Conservation (phyloP, 1,284 basidiomycete genomes). For the Trichosporon ovoides region DNA sequence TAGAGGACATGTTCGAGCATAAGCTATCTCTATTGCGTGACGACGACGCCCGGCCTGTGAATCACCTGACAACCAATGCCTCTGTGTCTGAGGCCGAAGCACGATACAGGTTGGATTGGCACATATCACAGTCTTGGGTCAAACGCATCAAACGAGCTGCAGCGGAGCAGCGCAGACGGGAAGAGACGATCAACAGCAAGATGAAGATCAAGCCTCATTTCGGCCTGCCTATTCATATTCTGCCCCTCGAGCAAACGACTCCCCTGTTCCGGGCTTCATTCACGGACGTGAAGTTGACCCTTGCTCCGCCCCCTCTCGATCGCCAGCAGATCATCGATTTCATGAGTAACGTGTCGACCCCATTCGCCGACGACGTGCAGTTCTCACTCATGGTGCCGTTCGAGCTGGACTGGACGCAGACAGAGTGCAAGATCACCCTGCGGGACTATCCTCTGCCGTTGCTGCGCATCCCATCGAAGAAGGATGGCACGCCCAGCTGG, state of each 20-base stretch:
- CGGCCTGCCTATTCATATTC: slow-evolving; percentile 51
- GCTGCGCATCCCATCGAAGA: slow-evolving; percentile 43
- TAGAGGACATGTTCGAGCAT: slow-evolving; percentile 74
- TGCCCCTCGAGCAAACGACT: slow-evolving; percentile 53
- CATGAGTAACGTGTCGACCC: slow-evolving; percentile 42
- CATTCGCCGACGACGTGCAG: slow-evolving; percentile 63
- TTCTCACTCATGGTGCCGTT: slow-evolving; percentile 82
- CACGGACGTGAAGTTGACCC: slow-evolving; percentile 57
- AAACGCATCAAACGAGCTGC: slow-evolving; percentile 52
- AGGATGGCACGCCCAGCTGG: slow-evolving; percentile 16
- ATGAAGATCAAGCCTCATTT: slow-evolving; percentile 30
- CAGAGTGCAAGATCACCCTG: slow-evolving; percentile 60
- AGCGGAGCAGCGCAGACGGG: slow-evolving; percentile 50
- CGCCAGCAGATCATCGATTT: slow-evolving; percentile 55
- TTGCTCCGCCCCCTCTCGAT: slow-evolving; percentile 56
- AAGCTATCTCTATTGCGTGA: slow-evolving; percentile 59
- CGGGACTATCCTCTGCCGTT: slow-evolving; percentile 65
- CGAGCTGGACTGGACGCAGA: slow-evolving; percentile 67
- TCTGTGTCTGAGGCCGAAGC: slow-evolving; percentile 69
- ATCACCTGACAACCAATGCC: slow-evolving; percentile 28
- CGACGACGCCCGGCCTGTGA: slow-evolving; percentile 13
- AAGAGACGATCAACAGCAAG: slow-evolving; percentile 40
- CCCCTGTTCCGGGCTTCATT: slow-evolving; percentile 70
- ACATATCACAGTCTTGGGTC: slow-evolving; percentile 76
- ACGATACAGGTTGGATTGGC: slow-evolving; percentile 62